Base-by-base conservation (phyloP, 805 yeast species). In the Candida xiaguanensis region DNA sequence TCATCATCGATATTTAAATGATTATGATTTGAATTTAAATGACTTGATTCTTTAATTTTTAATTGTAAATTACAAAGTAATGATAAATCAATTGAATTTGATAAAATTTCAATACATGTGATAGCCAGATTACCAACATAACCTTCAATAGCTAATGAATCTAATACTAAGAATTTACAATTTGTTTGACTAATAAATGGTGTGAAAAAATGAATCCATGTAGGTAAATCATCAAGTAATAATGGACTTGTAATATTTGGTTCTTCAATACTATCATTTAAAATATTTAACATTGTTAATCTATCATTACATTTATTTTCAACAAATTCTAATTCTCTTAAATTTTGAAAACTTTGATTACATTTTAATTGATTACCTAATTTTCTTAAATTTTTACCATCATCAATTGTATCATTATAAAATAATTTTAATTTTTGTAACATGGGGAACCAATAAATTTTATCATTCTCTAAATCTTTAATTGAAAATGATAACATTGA, bases 101-200 rank as follows among this genome's bases (percentile, higher is more conserved):
- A 18, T 13, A 27, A 20, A 3, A 35, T 27, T 6, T 18, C 38
- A 18, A 35, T 17, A 27, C 38, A 35, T 18, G 17, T 13, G 4
- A 4, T 4, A 2, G 26, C 25, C 3, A 9, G 3, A 19, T 20
- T 17, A 9, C 38, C 38, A 18, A 35, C 14, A 13, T 13, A 26
- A 12, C 38, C 38, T 27, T 35, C 38, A 19, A 35, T 35, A 5
- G 38, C 32, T 15, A 35, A 27, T 13, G 38, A 27, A 24, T 35
- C 38, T 11, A 35, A 14, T 9, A 35, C 26, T 8, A 35, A 19
- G 13, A 12, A 11, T 16, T 28, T 28, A 8, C 17, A 28, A 8
- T 28, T 28, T 18, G 8, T 8, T 8, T 12, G 8, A 15, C 13
- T 28, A 8, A 14, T 4, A 13, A 28, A 28, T n/a, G 31, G 38